These are phyloP conservation scores for Hyparrhenia diplandra DNA, from an alignment of 176 grass and related monocot genomes.

Conservation along the genomic window DNA sequence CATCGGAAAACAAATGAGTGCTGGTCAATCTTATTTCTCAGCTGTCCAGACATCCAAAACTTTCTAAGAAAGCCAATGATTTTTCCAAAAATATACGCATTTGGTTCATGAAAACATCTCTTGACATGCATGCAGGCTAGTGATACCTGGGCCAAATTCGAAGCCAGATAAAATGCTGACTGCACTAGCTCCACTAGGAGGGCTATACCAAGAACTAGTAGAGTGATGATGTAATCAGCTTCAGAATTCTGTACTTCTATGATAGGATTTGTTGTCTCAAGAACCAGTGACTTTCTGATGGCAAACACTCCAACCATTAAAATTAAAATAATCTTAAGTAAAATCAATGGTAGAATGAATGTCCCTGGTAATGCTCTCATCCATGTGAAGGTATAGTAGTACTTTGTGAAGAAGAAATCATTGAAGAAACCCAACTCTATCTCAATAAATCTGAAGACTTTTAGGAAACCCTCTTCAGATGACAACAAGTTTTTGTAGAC, in stretches of 20 bases:
- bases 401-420: conserved; percentile 5
- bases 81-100: not conserved
- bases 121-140: not conserved
- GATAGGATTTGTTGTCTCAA: not conserved
- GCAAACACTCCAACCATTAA: not conserved
- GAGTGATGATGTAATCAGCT: not conserved
- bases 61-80: not conserved
- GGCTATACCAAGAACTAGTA: not conserved
- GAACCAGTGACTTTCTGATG: not conserved
- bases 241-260: not conserved
- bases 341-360: not conserved
- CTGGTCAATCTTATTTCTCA: not conserved
- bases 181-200: not conserved
- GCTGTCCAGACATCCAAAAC: not conserved
- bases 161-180: not conserved
- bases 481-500: not conserved
- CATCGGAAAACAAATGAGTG: not conserved
- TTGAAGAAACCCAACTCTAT: not conserved
- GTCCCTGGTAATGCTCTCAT: not conserved
- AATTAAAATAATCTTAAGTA: not conserved
- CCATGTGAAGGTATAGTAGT: not conserved
- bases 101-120: fast-evolving
- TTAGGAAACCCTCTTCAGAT: not conserved
- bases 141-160: not conserved
- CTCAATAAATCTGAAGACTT: not conserved